Evolutionary conservation across 73 alveolate genomes (phyloP), one percentile per base, ranked within the genome.

Genomic region (Paramecium tetraurelia): DNA sequence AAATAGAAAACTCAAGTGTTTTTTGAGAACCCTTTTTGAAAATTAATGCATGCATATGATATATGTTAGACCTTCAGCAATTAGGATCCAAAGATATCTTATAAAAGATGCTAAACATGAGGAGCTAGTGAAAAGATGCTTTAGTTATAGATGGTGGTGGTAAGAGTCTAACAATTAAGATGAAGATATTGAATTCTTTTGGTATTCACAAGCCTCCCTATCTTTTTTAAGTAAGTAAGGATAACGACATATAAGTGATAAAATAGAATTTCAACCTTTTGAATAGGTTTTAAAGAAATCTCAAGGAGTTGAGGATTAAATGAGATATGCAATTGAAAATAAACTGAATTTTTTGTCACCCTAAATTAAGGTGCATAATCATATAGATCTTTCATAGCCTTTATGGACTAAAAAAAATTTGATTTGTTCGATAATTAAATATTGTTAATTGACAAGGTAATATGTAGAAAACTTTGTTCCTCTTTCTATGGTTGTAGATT

Each of bases 101-200:
- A 63, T 63, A 27, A 12, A 63, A 7, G 84, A 63, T 63, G 27
- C 2, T 1, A 63, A 63, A 2, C 27, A 31, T 63, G 41, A 27
- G 11, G 9, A 4, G 7, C 10, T 63, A 12, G 12, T 63, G 27
- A 63, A 63, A 63, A 63, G 12, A 63, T 63, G 24, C 5, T 31
- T 63, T 3, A 63, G 84, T 27, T 63, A 11, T 63, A 27, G 84
- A 31, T 63, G 84, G 84, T 63, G 84, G 84, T 63, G 84, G 84
- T 31, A 27, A 12, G 84, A 63, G 31, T 20, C 41, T 16, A 48
- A 63, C 2, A 21, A 27, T 22, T 16, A 5, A 12, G 84, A 63
- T 7, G 84, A 63, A 2, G 84, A 63, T 1, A 48, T 63, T 12
- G 7, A 63, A 3, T 63, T 63, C 3, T 63, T 63, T 27, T 63